These are phyloP conservation scores for Ceratobasidium sp. DNA, from an alignment of 1,284 basidiomycete species.

Conservation along the genomic window DNA sequence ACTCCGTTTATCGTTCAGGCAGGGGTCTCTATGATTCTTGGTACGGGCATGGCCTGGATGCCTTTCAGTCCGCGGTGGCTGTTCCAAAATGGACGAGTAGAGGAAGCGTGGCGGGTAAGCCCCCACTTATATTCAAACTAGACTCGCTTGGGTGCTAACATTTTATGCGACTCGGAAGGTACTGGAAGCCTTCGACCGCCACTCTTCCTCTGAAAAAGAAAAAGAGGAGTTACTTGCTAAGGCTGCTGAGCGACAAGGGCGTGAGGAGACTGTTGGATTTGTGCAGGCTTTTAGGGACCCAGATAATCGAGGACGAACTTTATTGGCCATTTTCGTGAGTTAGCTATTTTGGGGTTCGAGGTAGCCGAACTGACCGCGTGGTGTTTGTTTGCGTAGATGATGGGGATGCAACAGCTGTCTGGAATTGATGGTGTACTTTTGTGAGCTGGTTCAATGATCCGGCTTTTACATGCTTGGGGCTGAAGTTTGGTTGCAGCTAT, in stretches of 20 bases:
- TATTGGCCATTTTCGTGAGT: slow-evolving; percentile 62
- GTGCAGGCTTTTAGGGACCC: slow-evolving; percentile 43
- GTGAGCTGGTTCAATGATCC: not conserved
- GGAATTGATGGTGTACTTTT: slow-evolving; percentile 48
- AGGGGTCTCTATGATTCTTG: slow-evolving; percentile 56
- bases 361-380: not conserved
- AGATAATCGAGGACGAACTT: slow-evolving; percentile 52
- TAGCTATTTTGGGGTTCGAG: slow-evolving; percentile 55
- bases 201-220: slow-evolving; percentile 41
- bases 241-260: slow-evolving; percentile 20
- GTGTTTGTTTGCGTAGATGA: slow-evolving; percentile 29
- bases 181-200: slow-evolving; percentile 43
- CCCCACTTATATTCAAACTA: slow-evolving; percentile 46
- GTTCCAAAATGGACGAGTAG: slow-evolving; percentile 57
- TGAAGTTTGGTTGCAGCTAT: slow-evolving; percentile 52
- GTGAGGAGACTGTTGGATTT: slow-evolving; percentile 35
- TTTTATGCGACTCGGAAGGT: slow-evolving; percentile 6
- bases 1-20: slow-evolving; percentile 61
- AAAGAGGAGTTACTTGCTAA: slow-evolving; percentile 43
- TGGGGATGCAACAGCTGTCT: slow-evolving; percentile 46
- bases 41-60: slow-evolving; percentile 61
- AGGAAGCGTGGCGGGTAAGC: slow-evolving; percentile 54
- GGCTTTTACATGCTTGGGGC: slow-evolving; percentile 32
- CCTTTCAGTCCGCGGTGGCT: slow-evolving; percentile 67
- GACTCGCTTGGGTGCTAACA: slow-evolving; percentile 52